phyloP scores from a whole-genome alignment of 2,329 filamentous ascomycete species.

The Aspergillus jensenii region DNA sequence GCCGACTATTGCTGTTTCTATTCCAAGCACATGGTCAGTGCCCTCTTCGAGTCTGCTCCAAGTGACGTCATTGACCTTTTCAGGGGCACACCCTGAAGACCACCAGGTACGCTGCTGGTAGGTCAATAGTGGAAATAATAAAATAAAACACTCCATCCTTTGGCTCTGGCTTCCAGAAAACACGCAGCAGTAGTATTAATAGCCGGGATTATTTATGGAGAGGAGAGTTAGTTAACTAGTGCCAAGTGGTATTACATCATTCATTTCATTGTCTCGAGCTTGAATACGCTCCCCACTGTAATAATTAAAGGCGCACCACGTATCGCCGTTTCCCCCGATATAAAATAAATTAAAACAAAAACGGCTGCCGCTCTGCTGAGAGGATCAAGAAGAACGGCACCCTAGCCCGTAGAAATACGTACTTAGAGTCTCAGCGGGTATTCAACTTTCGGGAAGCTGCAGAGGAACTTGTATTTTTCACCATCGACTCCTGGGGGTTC shows the following conservation, averaged over 20 bases:
- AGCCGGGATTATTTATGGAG: background rate
- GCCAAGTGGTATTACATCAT: conserved; percentile 7
- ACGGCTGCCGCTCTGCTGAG: too few species aligned
- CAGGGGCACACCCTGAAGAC: background rate
- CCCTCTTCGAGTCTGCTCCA: too few species aligned
- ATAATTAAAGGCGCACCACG: background rate
- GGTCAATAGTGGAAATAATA: background rate
- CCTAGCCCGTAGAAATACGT: too few species aligned
- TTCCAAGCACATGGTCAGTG: background rate
- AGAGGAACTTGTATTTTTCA: too few species aligned
- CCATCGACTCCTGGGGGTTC: too few species aligned
- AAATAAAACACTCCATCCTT: background rate
- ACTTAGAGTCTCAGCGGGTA: too few species aligned
- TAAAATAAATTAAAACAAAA: too few species aligned
- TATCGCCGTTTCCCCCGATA: background rate
- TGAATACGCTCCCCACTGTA: background rate
- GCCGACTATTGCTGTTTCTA: background rate
- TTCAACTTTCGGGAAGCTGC: background rate
- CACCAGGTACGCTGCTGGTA: background rate
- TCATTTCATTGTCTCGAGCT: background rate
- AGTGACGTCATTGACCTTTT: background rate
- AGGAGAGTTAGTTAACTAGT: background rate
- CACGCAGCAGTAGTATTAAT: background rate
- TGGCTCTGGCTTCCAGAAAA: background rate
- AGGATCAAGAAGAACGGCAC: too few species aligned